Base-by-base conservation (phyloP, 208 protist species). In the Crithidia fasciculata region DNA sequence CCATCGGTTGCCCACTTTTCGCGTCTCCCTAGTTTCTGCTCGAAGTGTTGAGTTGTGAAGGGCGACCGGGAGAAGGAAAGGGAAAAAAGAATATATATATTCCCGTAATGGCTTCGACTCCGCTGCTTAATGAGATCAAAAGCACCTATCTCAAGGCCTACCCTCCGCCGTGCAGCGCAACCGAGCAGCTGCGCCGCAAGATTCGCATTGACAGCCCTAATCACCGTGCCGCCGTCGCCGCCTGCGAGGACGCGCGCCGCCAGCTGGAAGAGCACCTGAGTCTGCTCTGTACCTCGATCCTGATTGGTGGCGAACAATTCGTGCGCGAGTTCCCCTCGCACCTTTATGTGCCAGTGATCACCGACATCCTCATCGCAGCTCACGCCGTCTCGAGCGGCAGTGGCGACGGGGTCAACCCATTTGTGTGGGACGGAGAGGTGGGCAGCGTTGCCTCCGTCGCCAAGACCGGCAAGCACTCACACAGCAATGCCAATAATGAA, bases 241-340 rank as follows among this genome's bases (percentile, higher is more conserved):
- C 62, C 19, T 37, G 18, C 39, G 61, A 63, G 39, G 55, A 65
- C 9, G 66, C 69, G 5, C 44, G 39, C 3, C 68, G 74, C 28
- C 63, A 53, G 8, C 73, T 87, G 2, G 49, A 54, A 19, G 63
- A 76, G 5, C 39, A 72, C 19, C 76, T 83, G 16, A 68, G 77
- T 18, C 53, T 79, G 10, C 67, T 81, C 9, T 86, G 84, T 76
- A 86, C 81, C 3, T 65, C 70, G 3, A 72, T 89, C 45, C 78
- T 82, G 65, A 82, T 89, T 19, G 76, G 65, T 4, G 79, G 74
- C 8, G 81, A 86, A 47, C 75, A 86, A 50, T 82, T 74, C 19
- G 72, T 86, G 54, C 77, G 80, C 5, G 54, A 68, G 40, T 76
- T 88, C 37, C 77, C 83, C 8, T 52, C 68, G 28, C 19, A 55